A percentile compares a stretch with the other conserved stretches of the same genome.
Conservation (phyloP, 164 flowering plant genomes). For the Annona squamosa region DNA sequence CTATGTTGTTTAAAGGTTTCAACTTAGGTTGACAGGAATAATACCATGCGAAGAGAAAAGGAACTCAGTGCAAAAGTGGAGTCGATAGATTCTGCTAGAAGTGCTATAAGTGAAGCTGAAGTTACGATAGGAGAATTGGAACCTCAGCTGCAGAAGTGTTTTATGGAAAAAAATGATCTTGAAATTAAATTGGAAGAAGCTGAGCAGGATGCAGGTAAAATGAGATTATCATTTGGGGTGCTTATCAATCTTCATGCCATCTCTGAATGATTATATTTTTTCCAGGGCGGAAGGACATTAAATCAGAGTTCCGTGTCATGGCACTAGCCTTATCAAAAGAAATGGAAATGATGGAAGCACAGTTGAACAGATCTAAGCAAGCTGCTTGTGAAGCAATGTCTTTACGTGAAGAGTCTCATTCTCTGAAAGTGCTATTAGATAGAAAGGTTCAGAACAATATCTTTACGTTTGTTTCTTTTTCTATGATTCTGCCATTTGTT, state of each 20-base stretch:
- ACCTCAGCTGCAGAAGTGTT: slow-evolving; percentile 52
- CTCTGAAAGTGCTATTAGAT: slow-evolving; percentile 40
- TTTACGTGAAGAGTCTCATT: slow-evolving; percentile 51
- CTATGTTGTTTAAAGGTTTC: neutral
- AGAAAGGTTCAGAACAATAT: slow-evolving; percentile 40
- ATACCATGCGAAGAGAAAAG: slow-evolving; percentile 68
- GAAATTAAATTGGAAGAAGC: slow-evolving; percentile 86
- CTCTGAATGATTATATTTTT: slow-evolving; percentile 17
- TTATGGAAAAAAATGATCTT: slow-evolving; percentile 66
- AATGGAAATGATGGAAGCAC: slow-evolving; percentile 85
- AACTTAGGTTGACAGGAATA: slow-evolving; percentile 65
- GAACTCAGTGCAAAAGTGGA: slow-evolving; percentile 57
- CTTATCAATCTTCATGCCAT: neutral
- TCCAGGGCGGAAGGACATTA: slow-evolving; percentile 79
- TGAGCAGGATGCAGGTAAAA: slow-evolving; percentile 74
- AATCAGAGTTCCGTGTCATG: slow-evolving; percentile 82
- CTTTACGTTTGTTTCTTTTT: neutral
- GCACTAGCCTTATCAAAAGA: slow-evolving; percentile 85
- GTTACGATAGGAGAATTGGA: slow-evolving; percentile 60
- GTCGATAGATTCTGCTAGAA: slow-evolving; percentile 50
- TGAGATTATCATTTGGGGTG: neutral
- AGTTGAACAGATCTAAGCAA: slow-evolving; percentile 73
- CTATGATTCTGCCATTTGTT: neutral
- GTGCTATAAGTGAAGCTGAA: slow-evolving; percentile 33
- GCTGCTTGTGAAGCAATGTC: slow-evolving; percentile 72